Evolutionary conservation across 2,329 filamentous ascomycete species (phyloP).

Genomic region (Fragosphaeria purpurea): DNA sequence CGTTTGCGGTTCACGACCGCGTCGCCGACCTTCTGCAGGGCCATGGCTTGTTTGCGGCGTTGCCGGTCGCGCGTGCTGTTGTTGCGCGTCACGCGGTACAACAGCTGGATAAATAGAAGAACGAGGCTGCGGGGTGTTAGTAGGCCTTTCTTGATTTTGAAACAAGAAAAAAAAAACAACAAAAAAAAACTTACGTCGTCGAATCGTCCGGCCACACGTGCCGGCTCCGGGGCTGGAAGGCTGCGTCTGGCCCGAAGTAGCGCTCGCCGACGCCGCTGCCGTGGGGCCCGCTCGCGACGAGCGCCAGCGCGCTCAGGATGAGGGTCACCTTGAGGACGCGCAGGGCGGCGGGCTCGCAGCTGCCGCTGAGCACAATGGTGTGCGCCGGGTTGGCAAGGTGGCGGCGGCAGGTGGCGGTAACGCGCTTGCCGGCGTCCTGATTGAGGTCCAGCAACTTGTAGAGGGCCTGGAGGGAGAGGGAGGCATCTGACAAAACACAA

Average conservation of each 20-base stretch:
- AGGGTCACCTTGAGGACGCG: constrained; percentile 10
- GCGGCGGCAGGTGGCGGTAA: constrained; percentile 3
- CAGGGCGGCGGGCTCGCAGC: constrained; percentile 4
- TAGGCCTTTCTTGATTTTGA: too few species aligned
- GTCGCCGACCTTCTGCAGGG: too few species aligned
- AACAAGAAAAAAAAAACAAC: background rate
- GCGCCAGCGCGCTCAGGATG: constrained; percentile 4
- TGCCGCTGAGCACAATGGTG: constrained; percentile 5
- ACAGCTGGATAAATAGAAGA: constrained; percentile 10
- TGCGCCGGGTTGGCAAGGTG: constrained; percentile 5
- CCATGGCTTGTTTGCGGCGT: background rate
- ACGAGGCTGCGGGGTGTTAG: constrained; percentile 1
- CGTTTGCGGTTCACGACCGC: too few species aligned
- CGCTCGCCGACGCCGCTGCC: constrained; percentile 6
- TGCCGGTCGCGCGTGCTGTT: constrained; percentile 1
- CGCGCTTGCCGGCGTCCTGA: background rate
- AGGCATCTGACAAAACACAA: constrained; percentile 2
- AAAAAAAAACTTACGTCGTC: constrained; percentile 2
- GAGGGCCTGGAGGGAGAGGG: constrained; percentile 3
- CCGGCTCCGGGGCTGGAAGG: background rate
- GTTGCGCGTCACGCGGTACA: constrained; percentile 10
- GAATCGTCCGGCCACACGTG: constrained; percentile 13
- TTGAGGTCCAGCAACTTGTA: constrained; percentile 7
- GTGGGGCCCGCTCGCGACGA: constrained; percentile 4
- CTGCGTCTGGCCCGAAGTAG: constrained; percentile 6